Evolutionary conservation across 1,139 yeast genomes (phyloP).

Genomic region (Suhomyces wounanorum): DNA sequence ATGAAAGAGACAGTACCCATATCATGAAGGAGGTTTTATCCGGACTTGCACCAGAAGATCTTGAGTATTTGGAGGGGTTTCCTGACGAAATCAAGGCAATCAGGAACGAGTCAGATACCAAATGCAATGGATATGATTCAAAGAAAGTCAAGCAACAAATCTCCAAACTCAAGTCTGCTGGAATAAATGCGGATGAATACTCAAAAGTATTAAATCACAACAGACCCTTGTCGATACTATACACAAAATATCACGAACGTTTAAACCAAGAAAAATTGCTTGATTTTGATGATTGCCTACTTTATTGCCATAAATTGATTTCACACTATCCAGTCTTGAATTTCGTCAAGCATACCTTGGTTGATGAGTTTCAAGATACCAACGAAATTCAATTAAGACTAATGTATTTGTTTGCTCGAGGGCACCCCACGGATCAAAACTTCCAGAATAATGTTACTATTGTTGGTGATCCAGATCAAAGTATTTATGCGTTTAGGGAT

Average conservation of each 20-base stretch:
- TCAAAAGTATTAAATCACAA: slow-evolving; percentile 15
- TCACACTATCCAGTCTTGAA: slow-evolving; percentile 45
- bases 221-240: slow-evolving; percentile 35
- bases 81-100: slow-evolving; percentile 15
- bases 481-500: slow-evolving; percentile 85
- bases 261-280: slow-evolving; percentile 46
- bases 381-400: slow-evolving; percentile 73
- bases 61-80: slow-evolving; percentile 26
- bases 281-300: slow-evolving; percentile 84
- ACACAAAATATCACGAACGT: slow-evolving; percentile 52
- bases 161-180: slow-evolving; percentile 55
- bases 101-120: slow-evolving; percentile 16
- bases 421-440: slow-evolving; percentile 25
- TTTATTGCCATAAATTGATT: slow-evolving; percentile 56
- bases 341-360: slow-evolving; percentile 67
- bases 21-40: slow-evolving; percentile 47
- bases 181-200: slow-evolving; percentile 42
- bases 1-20: slow-evolving; percentile 60
- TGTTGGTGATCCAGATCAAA: slow-evolving; percentile 97
- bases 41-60: slow-evolving; percentile 33
- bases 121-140: slow-evolving; percentile 35
- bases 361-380: slow-evolving; percentile 96
- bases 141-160: slow-evolving; percentile 46
- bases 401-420: slow-evolving; percentile 58
- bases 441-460: slow-evolving; percentile 62